Conservation (phyloP, 2,329 filamentous ascomycete genomes). For the Fusarium keratoplasticum region DNA sequence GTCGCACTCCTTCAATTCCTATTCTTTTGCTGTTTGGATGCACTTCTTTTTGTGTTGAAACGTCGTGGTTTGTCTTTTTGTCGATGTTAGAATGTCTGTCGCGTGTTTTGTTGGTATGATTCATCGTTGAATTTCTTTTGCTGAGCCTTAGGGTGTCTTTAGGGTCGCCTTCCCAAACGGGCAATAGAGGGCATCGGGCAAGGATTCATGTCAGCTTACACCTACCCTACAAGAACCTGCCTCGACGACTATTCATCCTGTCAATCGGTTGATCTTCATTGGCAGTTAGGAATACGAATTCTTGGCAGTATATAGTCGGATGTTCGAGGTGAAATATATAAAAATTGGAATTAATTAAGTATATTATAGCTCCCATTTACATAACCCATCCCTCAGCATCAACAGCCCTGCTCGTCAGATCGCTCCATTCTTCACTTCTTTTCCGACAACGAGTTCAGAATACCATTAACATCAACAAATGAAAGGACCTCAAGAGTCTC, state of each 20-base stretch:
- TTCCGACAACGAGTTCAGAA: constrained; percentile 22
- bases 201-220: not conserved
- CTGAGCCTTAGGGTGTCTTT: not conserved
- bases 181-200: not conserved
- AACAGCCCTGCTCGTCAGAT: not conserved
- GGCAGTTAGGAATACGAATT: not conserved
- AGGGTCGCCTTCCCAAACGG: not conserved
- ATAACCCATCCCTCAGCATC: not conserved
- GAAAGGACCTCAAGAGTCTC: constrained; percentile 52
- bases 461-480: constrained; percentile 44
- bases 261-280: not conserved
- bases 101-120: not conserved
- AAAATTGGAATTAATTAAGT: not conserved
- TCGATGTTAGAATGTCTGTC: not conserved
- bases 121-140: not conserved
- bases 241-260: not conserved
- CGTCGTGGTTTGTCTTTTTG: not conserved
- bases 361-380: not conserved
- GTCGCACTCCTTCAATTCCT: not conserved
- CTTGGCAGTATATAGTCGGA: not conserved
- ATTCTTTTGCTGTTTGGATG: not conserved
- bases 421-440: not conserved
- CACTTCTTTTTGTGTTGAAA: not conserved
- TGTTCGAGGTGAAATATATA: too few species aligned
- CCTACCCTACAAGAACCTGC: not conserved